Base-by-base conservation (phyloP, 176 grass and related monocot species). In the Oryza meyeriana region DNA sequence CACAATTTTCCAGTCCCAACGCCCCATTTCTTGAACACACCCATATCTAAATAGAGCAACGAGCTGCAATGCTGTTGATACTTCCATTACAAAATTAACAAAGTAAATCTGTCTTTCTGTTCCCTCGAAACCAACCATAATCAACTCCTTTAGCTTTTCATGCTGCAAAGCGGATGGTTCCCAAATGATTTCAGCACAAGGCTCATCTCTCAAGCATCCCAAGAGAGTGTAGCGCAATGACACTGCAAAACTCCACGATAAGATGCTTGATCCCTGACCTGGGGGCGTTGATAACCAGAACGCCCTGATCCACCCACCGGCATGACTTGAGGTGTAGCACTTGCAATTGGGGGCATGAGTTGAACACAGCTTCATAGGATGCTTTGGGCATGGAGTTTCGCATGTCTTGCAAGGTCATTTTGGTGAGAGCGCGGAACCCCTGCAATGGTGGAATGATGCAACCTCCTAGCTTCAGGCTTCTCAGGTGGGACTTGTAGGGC, bases 341-440 rank as follows among this genome's bases (percentile, higher is more conserved):
- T 45, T 71, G 74, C 55, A 85, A 30, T 66, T 78, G 83, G 4
- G 29, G 83, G 83, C 83, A 85, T 57, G 31, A 31, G 22, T 55
- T 44, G 14, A 78, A 44, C 29, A 48, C 35, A 28, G 9, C 36
- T 20, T 63, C 52, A 40, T 63, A 71, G 50, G 66, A 18, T 18
- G 83, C 5, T 0, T 22, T 17, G 10, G 75, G 66, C 17, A 66
- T 71, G n/a, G 55, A 58, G 0, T 0, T 6, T 0, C 10, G 39
- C 12, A 71, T 6, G 31, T 70, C 55, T 71, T 61, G 29, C 55
- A 85, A 62, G 75, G 71, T 39, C 52, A 85, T 36, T 33, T 4
- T 64, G 65, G 66, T 78, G 29, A 85, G 83, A 22, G 52, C 8
- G 10, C 27, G n/a, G 52, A 78, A 71, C n/a, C 20, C 83, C 50